Conservation (phyloP, 768 basidiomycete genomes). For the Serendipita sp. region DNA sequence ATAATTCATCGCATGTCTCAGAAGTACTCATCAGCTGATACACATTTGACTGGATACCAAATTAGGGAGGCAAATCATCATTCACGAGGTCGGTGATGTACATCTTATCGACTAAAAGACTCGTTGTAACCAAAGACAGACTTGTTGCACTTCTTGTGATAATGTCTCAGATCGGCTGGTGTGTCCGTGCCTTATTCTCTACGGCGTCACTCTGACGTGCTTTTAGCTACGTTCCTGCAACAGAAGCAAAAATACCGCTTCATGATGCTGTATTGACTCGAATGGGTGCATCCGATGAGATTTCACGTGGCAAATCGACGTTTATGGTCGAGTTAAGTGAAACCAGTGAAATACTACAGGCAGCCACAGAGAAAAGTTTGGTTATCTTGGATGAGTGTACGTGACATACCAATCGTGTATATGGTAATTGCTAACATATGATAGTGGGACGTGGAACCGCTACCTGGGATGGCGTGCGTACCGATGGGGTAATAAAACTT, state of each 20-base stretch:
- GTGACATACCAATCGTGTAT: constrained; percentile 7
- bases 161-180: constrained; percentile 84
- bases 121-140: constrained; percentile 29
- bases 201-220: not conserved
- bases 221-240: constrained; percentile 64
- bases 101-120: not conserved
- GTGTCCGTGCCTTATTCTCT: constrained; percentile 62
- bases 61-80: constrained; percentile 37
- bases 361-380: constrained; percentile 58
- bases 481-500: not conserved
- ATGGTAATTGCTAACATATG: too few species aligned
- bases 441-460: constrained; percentile 81
- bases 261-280: constrained; percentile 75
- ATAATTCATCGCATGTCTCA: not conserved
- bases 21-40: not conserved
- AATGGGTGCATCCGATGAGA: constrained; percentile 88
- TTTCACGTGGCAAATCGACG: constrained; percentile 74
- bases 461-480: constrained; percentile 64
- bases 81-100: not conserved
- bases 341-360: constrained; percentile 74
- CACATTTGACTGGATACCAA: not conserved
- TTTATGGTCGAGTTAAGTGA: constrained; percentile 98
- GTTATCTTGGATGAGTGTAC: constrained; percentile 63
- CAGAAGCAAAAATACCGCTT: constrained; percentile 54
- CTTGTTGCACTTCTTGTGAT: constrained; percentile 56